A percentile compares a stretch with the other conserved stretches of the same genome.
Conservation (phyloP, 768 basidiomycete genomes). For the Agaricus bisporus region DNA sequence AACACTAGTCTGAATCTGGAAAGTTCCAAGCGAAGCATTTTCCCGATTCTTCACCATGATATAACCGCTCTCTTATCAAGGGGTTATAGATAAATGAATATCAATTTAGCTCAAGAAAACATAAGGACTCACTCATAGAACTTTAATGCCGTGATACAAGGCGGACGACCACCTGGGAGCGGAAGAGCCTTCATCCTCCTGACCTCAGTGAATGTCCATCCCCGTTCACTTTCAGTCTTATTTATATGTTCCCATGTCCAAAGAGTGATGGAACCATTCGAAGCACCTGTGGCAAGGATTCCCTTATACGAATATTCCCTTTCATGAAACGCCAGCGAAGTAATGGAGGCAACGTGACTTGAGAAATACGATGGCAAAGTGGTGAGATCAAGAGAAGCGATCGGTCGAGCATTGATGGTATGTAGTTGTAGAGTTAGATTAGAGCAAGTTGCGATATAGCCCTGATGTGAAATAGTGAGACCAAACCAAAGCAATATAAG, state of each 20-base stretch:
- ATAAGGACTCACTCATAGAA: slow-evolving; percentile 63
- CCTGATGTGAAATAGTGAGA: slow-evolving; percentile 36
- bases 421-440: slow-evolving; percentile 64
- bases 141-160: slow-evolving; percentile 69
- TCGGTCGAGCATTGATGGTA: slow-evolving; percentile 80
- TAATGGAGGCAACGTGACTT: slow-evolving; percentile 48
- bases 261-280: slow-evolving; percentile 73
- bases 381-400: slow-evolving; percentile 63
- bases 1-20: neutral
- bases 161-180: slow-evolving; percentile 33
- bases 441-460: slow-evolving; percentile 85
- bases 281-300: slow-evolving; percentile 73
- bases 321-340: slow-evolving; percentile 81
- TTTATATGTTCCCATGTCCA: slow-evolving; percentile 57
- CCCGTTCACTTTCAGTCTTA: slow-evolving; percentile 28
- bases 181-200: slow-evolving; percentile 58
- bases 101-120: neutral
- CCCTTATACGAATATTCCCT: slow-evolving; percentile 78
- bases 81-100: neutral
- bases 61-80: slow-evolving; percentile 44
- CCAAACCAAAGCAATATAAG: neutral
- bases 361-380: slow-evolving; percentile 33
- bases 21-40: slow-evolving; percentile 18
- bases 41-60: slow-evolving; percentile 61
- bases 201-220: slow-evolving; percentile 71